These are phyloP conservation scores for Candida suzukii DNA, from an alignment of 805 yeast species.

Conservation along the genomic window DNA sequence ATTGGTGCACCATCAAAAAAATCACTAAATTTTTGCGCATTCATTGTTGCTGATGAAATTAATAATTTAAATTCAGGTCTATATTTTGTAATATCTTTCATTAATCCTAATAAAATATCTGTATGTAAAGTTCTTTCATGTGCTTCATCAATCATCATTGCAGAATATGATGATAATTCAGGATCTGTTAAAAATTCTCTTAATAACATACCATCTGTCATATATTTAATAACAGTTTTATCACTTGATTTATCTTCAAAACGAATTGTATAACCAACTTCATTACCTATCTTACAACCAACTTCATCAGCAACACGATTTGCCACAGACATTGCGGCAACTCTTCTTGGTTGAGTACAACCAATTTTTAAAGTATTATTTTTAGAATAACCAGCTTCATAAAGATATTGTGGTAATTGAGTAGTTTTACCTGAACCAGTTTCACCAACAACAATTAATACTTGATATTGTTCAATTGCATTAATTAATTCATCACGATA, in stretches of 20 bases:
- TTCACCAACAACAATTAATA: constrained; percentile 83
- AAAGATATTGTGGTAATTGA: constrained; percentile 80
- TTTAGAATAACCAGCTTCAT: constrained; percentile 72
- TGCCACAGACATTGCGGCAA: constrained; percentile 91
- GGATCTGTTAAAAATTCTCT: constrained; percentile 81
- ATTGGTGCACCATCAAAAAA: constrained; percentile 84
- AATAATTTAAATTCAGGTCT: constrained; percentile 69
- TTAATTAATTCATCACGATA: constrained; percentile 53
- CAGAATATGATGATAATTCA: constrained; percentile 59
- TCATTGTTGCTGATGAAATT: constrained; percentile 92
- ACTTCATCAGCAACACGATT: constrained; percentile 87
- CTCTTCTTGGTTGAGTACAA: constrained; percentile 93
- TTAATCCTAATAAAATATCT: constrained; percentile 69
- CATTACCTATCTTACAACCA: constrained; percentile 69
- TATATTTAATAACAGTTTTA: constrained; percentile 71
- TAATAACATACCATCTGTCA: constrained; percentile 94
- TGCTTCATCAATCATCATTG: constrained; percentile 92
- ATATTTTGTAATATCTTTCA: constrained; percentile 58
- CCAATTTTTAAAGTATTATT: constrained; percentile 56
- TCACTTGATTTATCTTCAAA: constrained; percentile 73
- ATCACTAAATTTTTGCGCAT: constrained; percentile 77
- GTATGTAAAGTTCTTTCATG: constrained; percentile 95
- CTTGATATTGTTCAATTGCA: constrained; percentile 59
- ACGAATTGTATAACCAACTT: constrained; percentile 84
- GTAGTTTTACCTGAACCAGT: constrained; percentile 97